Base-by-base conservation (phyloP, 2,329 filamentous ascomycete genomes). In the Ascochyta clinopodiicola region DNA sequence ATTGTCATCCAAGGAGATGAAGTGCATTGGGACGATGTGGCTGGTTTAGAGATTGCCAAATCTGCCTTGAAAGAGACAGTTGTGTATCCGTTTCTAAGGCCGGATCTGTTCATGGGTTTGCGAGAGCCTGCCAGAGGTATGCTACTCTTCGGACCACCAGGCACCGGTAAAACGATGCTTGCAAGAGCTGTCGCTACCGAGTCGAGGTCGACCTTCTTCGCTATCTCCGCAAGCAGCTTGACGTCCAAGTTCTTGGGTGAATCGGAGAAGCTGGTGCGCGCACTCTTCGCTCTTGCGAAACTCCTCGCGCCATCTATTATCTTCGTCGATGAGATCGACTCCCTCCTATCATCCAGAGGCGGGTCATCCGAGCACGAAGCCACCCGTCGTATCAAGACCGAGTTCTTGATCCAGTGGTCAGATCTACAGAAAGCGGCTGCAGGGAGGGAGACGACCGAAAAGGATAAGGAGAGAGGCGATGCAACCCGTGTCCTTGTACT, bases 121-220 rank as follows among this genome's bases (percentile, higher is more conserved):
- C 89, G 95, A 35, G 95, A 99, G 71, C 95, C 95, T 19, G 94
- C 95, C 13, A 84, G 92, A 54, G 95, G 95, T 6, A 98, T 99
- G 91, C 82, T 99, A 1, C 82, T 99, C 1, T 99, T 99, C 71
- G 95, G 95, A 0, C 95, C 95, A 1, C 95, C 95, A 0, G 95
- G 95, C n/a, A 99, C 95, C 0, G 95, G 95, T 47, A 99, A 99
- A 77, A 99, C 95, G 0, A 99, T 99, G 95, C 81, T 99, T 34
- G 95, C 95, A 9, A 86, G 95, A 61, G 92, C 92, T 8, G 94
- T 98, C 0, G 95, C 95, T 1, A 98, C 95, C 0, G 95, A 99
- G 75, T 96, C 91, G 1, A 89, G 88, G 67, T 96, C 92, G 10
- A 96, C 96, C 0, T 99, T 98, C 77, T 98, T 99, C 78, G 96